These are phyloP conservation scores for Mycocentrospora acerina DNA, from an alignment of 2,329 filamentous ascomycete species.

Conservation along the genomic window DNA sequence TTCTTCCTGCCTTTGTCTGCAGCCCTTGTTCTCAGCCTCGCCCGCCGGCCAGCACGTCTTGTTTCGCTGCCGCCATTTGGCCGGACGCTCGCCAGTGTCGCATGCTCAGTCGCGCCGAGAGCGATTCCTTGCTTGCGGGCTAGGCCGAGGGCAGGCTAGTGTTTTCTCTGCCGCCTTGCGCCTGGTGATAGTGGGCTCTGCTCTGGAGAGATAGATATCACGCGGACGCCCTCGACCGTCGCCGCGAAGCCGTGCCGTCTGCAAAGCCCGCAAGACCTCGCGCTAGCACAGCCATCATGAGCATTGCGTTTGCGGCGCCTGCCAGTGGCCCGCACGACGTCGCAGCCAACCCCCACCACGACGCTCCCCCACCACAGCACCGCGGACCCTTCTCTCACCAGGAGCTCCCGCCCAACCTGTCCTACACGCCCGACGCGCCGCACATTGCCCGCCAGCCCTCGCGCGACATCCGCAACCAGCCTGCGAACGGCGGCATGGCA, in stretches of 20 bases:
- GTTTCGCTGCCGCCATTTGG: slow-evolving; percentile 4
- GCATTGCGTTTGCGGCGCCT: slow-evolving; percentile 30
- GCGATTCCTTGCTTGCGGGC: slow-evolving; percentile 14
- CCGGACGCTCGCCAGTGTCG: not conserved
- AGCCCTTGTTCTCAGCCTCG: not conserved
- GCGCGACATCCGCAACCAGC: slow-evolving; percentile 31
- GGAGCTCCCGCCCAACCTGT: slow-evolving; percentile 15
- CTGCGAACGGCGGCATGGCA: slow-evolving; percentile 35
- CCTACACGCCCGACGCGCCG: slow-evolving; percentile 21
- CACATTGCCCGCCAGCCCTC: slow-evolving; percentile 30
- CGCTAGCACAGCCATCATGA: slow-evolving; percentile 20
- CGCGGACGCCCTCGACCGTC: slow-evolving; percentile 2
- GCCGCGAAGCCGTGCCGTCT: slow-evolving; percentile 1
- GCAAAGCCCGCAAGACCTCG: too few relatives aligned
- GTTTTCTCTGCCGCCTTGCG: slow-evolving; percentile 8
- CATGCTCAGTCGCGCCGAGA: slow-evolving; percentile 20
- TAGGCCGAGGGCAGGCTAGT: slow-evolving; percentile 23
- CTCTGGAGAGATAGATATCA: slow-evolving; percentile 12
- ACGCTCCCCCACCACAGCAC: slow-evolving; percentile 25
- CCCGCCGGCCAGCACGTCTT: slow-evolving; percentile 5
- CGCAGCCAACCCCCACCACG: slow-evolving; percentile 34
- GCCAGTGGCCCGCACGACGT: slow-evolving; percentile 18
- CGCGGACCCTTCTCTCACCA: slow-evolving; percentile 7
- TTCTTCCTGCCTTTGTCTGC: not conserved
- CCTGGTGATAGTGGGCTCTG: slow-evolving; percentile 20